phyloP scores from a whole-genome alignment of 441 rosid genomes.

The Metrosideros polymorpha region DNA sequence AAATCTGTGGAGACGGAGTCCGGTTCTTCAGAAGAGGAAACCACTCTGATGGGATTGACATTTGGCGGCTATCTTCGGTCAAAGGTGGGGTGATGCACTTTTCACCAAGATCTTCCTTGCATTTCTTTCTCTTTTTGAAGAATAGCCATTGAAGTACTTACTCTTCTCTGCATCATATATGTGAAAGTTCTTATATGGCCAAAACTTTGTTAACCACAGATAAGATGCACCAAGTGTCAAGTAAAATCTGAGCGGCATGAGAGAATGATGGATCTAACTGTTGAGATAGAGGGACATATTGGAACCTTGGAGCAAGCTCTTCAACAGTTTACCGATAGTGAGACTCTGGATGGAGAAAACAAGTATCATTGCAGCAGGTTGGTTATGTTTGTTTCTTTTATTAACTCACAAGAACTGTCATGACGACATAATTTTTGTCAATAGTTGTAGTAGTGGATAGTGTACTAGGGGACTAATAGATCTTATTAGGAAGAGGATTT shows the following conservation, averaged over 20 bases:
- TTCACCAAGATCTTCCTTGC: background rate
- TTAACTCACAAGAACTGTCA: background rate
- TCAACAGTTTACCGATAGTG: constrained; percentile 63
- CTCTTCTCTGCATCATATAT: background rate
- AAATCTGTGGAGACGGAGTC: constrained; percentile 36
- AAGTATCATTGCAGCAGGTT: constrained; percentile 89
- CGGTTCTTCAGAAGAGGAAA: constrained; percentile 58
- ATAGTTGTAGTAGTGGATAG: background rate
- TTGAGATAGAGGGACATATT: constrained; percentile 89
- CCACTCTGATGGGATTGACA: constrained; percentile 72
- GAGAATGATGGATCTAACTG: constrained; percentile 96
- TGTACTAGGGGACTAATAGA: background rate
- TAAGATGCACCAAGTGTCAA: constrained; percentile 81
- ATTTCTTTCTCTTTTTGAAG: background rate
- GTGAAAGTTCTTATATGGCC: background rate
- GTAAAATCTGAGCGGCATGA: constrained; percentile 79
- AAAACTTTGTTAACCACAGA: constrained; percentile 27
- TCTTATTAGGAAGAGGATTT: background rate
- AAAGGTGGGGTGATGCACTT: constrained; percentile 34
- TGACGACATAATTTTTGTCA: background rate
- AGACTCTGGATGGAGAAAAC: constrained; percentile 93
- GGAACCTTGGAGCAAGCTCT: constrained; percentile 88
- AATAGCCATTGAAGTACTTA: background rate
- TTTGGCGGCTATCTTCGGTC: constrained; percentile 95
- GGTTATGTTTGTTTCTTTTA: constrained; percentile 2